Conservation (phyloP, 768 basidiomycete species). For the Multifurca ochricompacta region DNA sequence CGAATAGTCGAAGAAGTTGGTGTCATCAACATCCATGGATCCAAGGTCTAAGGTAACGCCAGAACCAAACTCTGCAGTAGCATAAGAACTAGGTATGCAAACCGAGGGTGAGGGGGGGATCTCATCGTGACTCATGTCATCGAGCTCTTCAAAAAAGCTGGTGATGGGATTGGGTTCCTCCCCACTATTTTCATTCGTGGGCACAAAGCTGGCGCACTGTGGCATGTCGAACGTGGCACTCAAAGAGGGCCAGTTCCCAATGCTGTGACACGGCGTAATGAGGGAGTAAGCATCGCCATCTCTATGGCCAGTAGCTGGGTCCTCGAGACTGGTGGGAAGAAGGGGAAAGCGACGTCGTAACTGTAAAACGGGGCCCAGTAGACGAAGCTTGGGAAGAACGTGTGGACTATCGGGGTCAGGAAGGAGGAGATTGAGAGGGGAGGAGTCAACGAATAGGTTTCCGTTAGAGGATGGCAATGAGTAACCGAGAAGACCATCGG, state of each 20-base stretch:
- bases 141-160: not conserved
- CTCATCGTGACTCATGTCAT: not conserved
- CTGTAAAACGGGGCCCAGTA: not conserved
- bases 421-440: not conserved
- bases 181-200: not conserved
- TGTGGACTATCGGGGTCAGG: not conserved
- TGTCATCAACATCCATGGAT: not conserved
- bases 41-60: not conserved
- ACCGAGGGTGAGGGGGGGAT: not conserved
- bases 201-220: not conserved
- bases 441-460: slow-evolving; percentile 1
- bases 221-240: not conserved
- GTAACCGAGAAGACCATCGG: not conserved
- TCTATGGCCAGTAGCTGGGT: not conserved
- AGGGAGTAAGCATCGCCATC: not conserved
- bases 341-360: not conserved
- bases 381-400: not conserved
- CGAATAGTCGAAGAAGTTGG: not conserved
- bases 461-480: not conserved
- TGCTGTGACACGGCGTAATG: not conserved
- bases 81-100: not conserved
- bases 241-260: not conserved
- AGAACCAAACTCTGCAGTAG: not conserved
- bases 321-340: not conserved
- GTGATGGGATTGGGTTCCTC: not conserved